These are phyloP conservation scores for Thielaviopsis musarum DNA, from an alignment of 2,329 filamentous ascomycete species.

Conservation along the genomic window DNA sequence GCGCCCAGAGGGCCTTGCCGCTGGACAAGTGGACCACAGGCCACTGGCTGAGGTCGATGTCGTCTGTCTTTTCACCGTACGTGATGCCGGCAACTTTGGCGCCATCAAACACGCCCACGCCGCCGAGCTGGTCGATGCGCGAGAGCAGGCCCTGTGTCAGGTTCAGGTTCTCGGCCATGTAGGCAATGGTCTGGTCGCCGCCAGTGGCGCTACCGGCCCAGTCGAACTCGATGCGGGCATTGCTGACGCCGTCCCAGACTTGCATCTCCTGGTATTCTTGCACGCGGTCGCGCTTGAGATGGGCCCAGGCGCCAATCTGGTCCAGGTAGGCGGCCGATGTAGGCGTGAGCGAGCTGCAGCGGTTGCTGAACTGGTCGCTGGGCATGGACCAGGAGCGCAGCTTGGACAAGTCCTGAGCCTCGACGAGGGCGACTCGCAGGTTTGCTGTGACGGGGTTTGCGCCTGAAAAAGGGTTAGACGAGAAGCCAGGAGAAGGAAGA, in stretches of 20 bases:
- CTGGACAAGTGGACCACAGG: conserved; percentile 61
- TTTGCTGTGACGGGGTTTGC: conserved; percentile 57
- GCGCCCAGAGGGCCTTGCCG: conserved; percentile 53
- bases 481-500: not conserved
- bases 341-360: conserved; percentile 88
- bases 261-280: conserved; percentile 93
- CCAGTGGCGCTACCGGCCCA: conserved; percentile 26
- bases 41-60: conserved; percentile 70
- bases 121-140: conserved; percentile 51
- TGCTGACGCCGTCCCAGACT: conserved; percentile 91
- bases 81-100: conserved; percentile 66
- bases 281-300: conserved; percentile 55
- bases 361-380: conserved; percentile 64
- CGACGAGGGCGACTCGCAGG: conserved; percentile 74
- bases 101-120: conserved; percentile 55
- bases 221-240: conserved; percentile 77
- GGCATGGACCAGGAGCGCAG: conserved; percentile 49
- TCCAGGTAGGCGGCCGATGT: conserved; percentile 70
- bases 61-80: conserved; percentile 51
- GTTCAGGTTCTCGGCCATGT: conserved; percentile 93
- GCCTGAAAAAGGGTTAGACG: conserved; percentile 30
- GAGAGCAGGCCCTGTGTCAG: conserved; percentile 62
- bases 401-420: conserved; percentile 69
- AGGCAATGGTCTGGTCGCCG: conserved; percentile 51
- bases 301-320: conserved; percentile 68